Base-by-base conservation (phyloP, 2,329 filamentous ascomycete genomes). In the Penicillium digitatum region DNA sequence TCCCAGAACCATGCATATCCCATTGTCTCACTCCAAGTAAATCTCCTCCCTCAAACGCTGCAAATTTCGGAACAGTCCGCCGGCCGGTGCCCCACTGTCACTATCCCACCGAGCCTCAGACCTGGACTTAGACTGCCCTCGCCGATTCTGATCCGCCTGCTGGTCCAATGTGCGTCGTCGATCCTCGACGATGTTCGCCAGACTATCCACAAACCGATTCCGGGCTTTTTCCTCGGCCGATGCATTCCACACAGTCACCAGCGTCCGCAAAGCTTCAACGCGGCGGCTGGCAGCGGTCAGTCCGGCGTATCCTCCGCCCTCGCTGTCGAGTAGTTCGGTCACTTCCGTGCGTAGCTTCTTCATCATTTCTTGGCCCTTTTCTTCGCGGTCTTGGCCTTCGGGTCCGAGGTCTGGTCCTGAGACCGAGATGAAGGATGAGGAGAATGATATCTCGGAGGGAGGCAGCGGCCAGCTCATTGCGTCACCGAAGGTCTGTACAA, bases 391-490 rank as follows among this genome's bases (percentile, higher is more conserved):
- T 58, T 88, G 82, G 62, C 81, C 80, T 62, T 82, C 81, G 55
- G 74, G 81, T 18, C 85, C 86, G 0, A 86, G 82, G 52, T 93
- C 89, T 0, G 93, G 92, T 0, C 88, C 90, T 0, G 92, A 95
- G 12, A 96, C 90, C 6, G 90, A 95, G 44, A 96, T 85, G 67
- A 96, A 91, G 0, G 89, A 91, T 0, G 90, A 93, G 43, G 87
- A 84, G 54, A 95, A 83, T 0, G 89, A 93, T 12, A 92, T 76
- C 69, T 96, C 91, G 0, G 89, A 95, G 0, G 93, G 92, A 0
- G 93, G 90, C 47, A 96, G 85, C 1, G 90, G 88, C 81, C 95
- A 97, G 64, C 95, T 88, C 89, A 97, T 96, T 31, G 94, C 93
- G 65, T 95, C 88, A 38, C 92, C 93, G 71, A 99, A 99, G 1